Percentiles rank a stretch among this genome's conserved stretches.
Evolutionary conservation across 129 eudicot species (phyloP).

Genomic region (Cynara cardunculus): DNA sequence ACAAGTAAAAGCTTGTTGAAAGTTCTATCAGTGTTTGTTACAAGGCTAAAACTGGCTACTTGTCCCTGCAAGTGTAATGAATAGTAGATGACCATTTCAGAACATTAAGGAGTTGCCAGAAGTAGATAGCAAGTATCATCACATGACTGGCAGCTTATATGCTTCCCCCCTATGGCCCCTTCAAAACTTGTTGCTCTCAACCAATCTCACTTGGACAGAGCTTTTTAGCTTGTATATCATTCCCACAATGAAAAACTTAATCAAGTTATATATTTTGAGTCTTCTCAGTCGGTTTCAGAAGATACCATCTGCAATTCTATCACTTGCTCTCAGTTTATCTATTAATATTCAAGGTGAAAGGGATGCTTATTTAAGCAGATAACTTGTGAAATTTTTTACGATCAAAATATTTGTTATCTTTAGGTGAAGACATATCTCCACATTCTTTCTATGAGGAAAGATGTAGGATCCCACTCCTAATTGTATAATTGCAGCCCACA

Average conservation of each 20-base stretch:
- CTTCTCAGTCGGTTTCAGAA: background rate
- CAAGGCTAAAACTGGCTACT: background rate
- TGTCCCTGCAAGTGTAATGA: conserved; percentile 1
- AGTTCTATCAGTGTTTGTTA: conserved; percentile 13
- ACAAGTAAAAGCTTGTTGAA: conserved; percentile 3
- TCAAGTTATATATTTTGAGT: background rate
- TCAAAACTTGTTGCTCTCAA: background rate
- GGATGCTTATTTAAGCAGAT: background rate
- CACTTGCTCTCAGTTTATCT: background rate
- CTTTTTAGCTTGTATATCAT: background rate
- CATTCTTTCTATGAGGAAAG: background rate
- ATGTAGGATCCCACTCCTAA: background rate
- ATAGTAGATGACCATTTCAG: background rate
- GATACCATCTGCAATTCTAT: background rate
- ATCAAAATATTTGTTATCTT: background rate
- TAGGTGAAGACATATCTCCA: background rate
- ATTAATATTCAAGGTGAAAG: background rate
- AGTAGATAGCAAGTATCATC: background rate
- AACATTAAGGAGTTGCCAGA: background rate
- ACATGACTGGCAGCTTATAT: background rate
- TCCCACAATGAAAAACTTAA: background rate
- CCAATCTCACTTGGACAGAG: background rate
- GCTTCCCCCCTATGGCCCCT: too few species aligned
- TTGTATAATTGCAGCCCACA: background rate
- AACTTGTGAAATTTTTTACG: background rate